These are phyloP conservation scores for Chamaecyparis obtusa DNA, from an alignment of 75 land plant species.

Conservation along the genomic window DNA sequence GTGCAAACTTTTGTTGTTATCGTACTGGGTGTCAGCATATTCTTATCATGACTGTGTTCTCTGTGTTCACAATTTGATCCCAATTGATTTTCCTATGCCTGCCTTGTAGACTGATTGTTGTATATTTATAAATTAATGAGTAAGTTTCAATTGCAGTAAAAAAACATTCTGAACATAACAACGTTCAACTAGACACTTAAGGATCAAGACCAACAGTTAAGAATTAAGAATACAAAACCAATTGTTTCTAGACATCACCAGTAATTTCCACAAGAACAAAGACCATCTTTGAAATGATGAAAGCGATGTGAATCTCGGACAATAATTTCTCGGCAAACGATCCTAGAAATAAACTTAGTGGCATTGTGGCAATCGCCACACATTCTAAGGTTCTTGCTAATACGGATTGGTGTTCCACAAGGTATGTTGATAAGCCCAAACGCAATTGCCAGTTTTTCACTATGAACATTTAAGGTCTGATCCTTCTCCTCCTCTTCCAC, in stretches of 20 bases:
- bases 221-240: too few relatives aligned
- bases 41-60: too few relatives aligned
- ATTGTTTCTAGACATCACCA: not conserved
- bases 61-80: too few relatives aligned
- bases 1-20: too few relatives aligned
- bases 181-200: too few relatives aligned
- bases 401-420: not conserved
- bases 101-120: too few relatives aligned
- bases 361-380: conserved; percentile 3
- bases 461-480: not conserved
- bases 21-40: too few relatives aligned
- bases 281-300: not conserved
- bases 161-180: too few relatives aligned
- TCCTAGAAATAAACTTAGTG: not conserved
- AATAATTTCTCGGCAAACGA: not conserved
- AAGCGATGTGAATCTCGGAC: not conserved
- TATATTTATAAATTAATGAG: too few relatives aligned
- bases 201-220: too few relatives aligned
- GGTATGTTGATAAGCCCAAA: not conserved
- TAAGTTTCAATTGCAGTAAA: too few relatives aligned
- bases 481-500: not conserved
- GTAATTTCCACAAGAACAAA: conserved; percentile 4
- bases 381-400: not conserved
- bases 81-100: too few relatives aligned
- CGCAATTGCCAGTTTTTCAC: not conserved